phyloP scores from a whole-genome alignment of 495 filamentous ascomycete species.

The Pyrenopolyporus hunteri region DNA sequence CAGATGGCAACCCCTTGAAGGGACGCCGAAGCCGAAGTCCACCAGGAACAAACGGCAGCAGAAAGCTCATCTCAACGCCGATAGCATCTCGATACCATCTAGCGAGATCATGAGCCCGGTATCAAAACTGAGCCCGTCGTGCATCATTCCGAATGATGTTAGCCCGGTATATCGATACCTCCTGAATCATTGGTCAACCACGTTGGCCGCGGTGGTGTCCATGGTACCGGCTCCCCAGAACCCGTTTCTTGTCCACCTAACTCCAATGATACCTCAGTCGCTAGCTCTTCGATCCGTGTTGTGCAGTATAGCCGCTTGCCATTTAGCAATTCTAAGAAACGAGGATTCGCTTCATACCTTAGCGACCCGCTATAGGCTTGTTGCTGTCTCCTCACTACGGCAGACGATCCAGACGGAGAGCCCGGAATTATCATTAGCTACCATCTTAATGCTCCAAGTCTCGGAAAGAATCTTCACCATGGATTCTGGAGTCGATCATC shows the following conservation, averaged over 20 bases:
- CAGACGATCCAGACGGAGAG: slow-evolving; percentile 30
- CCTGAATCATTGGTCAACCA: slow-evolving; percentile 43
- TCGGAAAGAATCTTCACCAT: slow-evolving; percentile 40
- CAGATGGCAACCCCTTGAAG: slow-evolving; percentile 33
- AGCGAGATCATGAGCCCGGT: not conserved
- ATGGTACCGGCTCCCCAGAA: slow-evolving; percentile 33
- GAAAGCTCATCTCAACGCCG: not conserved
- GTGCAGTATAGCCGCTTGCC: slow-evolving; percentile 39
- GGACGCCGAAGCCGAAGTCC: slow-evolving; percentile 17
- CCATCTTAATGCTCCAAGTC: slow-evolving; percentile 39
- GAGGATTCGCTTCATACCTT: slow-evolving; percentile 34
- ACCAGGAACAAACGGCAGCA: slow-evolving; percentile 15
- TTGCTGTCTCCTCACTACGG: slow-evolving; percentile 31
- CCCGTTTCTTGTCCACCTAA: slow-evolving; percentile 40
- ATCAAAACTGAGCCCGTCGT: slow-evolving; percentile 12
- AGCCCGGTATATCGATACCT: slow-evolving; percentile 27
- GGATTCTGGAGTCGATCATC: slow-evolving; percentile 39
- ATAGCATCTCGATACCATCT: not conserved
- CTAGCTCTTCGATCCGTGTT: slow-evolving; percentile 36
- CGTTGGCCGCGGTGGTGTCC: slow-evolving; percentile 35
- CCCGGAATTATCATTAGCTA: slow-evolving; percentile 38
- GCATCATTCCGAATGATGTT: slow-evolving; percentile 24
- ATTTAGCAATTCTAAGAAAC: slow-evolving; percentile 33
- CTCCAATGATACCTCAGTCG: slow-evolving; percentile 38
- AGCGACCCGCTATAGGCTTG: slow-evolving; percentile 31